Conservation (phyloP, 2,329 filamentous ascomycete species). For the Aspergillus eucalypticola region DNA sequence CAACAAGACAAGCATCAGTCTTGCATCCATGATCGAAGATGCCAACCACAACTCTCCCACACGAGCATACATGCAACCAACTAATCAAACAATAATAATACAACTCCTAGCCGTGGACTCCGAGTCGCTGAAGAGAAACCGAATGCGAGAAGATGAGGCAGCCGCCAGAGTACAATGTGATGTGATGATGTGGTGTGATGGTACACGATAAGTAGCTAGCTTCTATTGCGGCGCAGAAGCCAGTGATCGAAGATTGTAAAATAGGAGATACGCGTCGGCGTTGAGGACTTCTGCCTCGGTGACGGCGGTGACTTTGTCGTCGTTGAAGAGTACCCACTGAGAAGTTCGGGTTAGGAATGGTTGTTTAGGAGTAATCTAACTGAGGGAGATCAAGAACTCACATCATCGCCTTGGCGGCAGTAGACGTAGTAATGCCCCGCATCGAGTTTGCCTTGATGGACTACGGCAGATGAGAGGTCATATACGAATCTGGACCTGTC, state of each 20-base stretch:
- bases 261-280: slow-evolving; percentile 85
- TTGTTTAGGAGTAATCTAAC: background rate
- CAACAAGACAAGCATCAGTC: too few relatives aligned
- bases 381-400: slow-evolving; percentile 34
- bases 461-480: slow-evolving; percentile 84
- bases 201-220: background rate
- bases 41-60: slow-evolving; percentile 1
- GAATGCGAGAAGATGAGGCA: slow-evolving; percentile 9
- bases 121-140: slow-evolving; percentile 11
- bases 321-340: slow-evolving; percentile 94
- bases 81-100: background rate
- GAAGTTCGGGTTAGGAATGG: slow-evolving; percentile 13
- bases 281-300: slow-evolving; percentile 80
- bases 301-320: slow-evolving; percentile 85
- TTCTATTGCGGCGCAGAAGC: slow-evolving; percentile 15
- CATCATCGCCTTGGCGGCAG: slow-evolving; percentile 74
- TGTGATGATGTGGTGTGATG: background rate
- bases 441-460: slow-evolving; percentile 90
- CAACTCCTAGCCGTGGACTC: slow-evolving; percentile 17
- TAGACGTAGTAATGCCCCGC: slow-evolving; percentile 93
- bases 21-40: slow-evolving; percentile 7
- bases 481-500: slow-evolving; percentile 67
- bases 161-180: too few relatives aligned
- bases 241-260: slow-evolving; percentile 61
- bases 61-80: slow-evolving; percentile 4